Percentiles rank a stretch among this genome's conserved stretches.
These are phyloP conservation scores for Flaveria robusta DNA, from an alignment of 129 eudicot species.

Conservation along the genomic window DNA sequence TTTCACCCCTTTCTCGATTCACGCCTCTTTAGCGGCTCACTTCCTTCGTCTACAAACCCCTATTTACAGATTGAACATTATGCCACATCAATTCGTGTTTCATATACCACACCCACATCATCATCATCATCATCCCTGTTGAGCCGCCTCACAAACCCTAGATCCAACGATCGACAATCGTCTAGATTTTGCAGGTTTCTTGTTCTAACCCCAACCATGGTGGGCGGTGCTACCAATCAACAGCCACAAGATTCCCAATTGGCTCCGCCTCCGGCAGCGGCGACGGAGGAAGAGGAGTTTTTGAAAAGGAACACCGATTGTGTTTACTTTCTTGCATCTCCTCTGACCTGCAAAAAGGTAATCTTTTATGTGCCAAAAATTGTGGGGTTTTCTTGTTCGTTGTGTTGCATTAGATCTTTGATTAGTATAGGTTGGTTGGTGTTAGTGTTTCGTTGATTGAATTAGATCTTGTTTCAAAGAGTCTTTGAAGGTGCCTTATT, in stretches of 20 bases:
- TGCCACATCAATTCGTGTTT: neutral
- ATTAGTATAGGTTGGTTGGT: constrained; percentile 8
- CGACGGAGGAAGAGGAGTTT: constrained; percentile 70
- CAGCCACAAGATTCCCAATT: constrained; percentile 22
- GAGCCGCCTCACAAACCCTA: constrained; percentile 43
- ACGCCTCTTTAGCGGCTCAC: constrained; percentile 22
- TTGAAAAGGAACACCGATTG: constrained; percentile 86
- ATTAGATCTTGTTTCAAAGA: constrained; percentile 5
- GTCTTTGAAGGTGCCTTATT: no score
- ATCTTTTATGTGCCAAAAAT: neutral
- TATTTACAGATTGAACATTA: constrained; percentile 17
- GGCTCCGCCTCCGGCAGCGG: constrained; percentile 17
- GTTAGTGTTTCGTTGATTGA: constrained; percentile 1
- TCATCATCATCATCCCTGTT: neutral
- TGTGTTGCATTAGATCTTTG: constrained; percentile 23
- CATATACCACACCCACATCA: neutral
- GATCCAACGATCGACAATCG: constrained; percentile 34
- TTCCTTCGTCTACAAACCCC: constrained; percentile 17
- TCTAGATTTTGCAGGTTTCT: constrained; percentile 9
- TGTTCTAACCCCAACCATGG: constrained; percentile 33
- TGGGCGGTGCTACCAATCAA: constrained; percentile 33
- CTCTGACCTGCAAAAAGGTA: constrained; percentile 92
- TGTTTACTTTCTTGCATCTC: constrained; percentile 96
- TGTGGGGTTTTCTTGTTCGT: constrained; percentile 1
- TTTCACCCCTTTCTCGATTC: constrained; percentile 10